These are phyloP conservation scores for Candida parachauliodes DNA, from an alignment of 805 yeast species.

Conservation along the genomic window DNA sequence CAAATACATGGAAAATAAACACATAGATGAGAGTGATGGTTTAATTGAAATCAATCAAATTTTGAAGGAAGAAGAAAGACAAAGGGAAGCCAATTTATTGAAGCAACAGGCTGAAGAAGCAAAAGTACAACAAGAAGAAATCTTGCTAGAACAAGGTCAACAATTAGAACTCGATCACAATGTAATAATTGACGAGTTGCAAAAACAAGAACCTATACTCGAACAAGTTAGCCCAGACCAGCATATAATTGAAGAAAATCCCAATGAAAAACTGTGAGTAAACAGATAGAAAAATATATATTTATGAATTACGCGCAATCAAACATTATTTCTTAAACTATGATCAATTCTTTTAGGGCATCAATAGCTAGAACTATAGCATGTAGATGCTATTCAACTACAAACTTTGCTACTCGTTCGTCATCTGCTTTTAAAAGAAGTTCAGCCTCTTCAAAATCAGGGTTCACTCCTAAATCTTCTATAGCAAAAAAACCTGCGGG, in stretches of 20 bases:
- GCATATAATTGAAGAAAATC: not conserved
- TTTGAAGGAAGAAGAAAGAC: not conserved
- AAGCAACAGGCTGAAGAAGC: constrained; percentile 8
- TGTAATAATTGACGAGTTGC: not conserved
- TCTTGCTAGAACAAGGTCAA: constrained; percentile 3
- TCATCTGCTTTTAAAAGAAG: constrained; percentile 3
- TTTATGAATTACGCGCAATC: not conserved
- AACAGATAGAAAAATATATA: too few species aligned
- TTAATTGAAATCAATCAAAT: not conserved
- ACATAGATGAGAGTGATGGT: not conserved
- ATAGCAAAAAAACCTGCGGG: not conserved
- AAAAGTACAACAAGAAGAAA: constrained; percentile 2
- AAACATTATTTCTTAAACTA: not conserved
- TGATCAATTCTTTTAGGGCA: not conserved
- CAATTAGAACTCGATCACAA: not conserved
- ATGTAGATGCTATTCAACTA: constrained; percentile 1
- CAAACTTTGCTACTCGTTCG: constrained; percentile 1
- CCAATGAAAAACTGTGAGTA: not conserved
- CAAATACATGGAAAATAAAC: constrained; percentile 8
- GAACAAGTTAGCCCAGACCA: constrained; percentile 2
- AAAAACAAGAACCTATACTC: not conserved
- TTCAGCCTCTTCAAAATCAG: constrained; percentile 1
- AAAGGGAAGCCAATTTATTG: constrained; percentile 5
- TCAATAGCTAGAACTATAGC: constrained; percentile 1
- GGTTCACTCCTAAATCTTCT: not conserved